A percentile compares a stretch with the other conserved stretches of the same genome.
phyloP scores from a whole-genome alignment of 164 flowering plant species.

The Platanus orientalis region DNA sequence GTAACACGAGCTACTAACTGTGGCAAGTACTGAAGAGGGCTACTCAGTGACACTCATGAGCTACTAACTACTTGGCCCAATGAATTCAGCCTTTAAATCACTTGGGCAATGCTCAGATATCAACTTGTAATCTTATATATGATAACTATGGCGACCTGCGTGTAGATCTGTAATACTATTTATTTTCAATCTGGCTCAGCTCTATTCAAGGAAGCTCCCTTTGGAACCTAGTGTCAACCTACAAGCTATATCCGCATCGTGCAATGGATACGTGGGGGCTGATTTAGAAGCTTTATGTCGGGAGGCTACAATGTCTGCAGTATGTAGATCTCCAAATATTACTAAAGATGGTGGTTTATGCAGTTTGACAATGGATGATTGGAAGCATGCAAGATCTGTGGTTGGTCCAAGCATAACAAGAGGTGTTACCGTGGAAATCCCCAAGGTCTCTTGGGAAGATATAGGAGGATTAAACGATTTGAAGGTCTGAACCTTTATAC shows the following conservation, averaged over 20 bases:
- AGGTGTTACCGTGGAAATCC: slow-evolving; percentile 83
- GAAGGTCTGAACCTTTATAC: slow-evolving; percentile 49
- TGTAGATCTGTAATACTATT: background rate
- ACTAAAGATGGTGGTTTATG: slow-evolving; percentile 19
- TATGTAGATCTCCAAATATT: slow-evolving; percentile 30
- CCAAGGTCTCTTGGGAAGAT: slow-evolving; percentile 92
- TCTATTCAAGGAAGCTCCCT: slow-evolving; percentile 65
- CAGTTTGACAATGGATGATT: slow-evolving; percentile 59
- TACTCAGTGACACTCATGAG: background rate
- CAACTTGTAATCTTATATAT: background rate
- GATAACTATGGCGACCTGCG: background rate
- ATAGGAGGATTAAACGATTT: slow-evolving; percentile 83
- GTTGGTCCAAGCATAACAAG: slow-evolving; percentile 96
- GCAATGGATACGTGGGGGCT: slow-evolving; percentile 96
- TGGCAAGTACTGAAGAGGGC: too few species aligned
- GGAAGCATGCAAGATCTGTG: slow-evolving; percentile 60
- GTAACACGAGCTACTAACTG: too few species aligned
- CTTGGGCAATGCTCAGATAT: background rate
- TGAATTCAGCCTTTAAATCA: background rate
- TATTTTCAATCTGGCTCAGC: slow-evolving; percentile 39
- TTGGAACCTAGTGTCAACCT: slow-evolving; percentile 60
- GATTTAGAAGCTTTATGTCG: slow-evolving; percentile 92
- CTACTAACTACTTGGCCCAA: background rate
- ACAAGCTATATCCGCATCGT: slow-evolving; percentile 70
- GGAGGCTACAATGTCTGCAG: slow-evolving; percentile 62